Evolutionary conservation across 2,329 filamentous ascomycete genomes (phyloP).

Genomic region (Arthrinium puccinioides): DNA sequence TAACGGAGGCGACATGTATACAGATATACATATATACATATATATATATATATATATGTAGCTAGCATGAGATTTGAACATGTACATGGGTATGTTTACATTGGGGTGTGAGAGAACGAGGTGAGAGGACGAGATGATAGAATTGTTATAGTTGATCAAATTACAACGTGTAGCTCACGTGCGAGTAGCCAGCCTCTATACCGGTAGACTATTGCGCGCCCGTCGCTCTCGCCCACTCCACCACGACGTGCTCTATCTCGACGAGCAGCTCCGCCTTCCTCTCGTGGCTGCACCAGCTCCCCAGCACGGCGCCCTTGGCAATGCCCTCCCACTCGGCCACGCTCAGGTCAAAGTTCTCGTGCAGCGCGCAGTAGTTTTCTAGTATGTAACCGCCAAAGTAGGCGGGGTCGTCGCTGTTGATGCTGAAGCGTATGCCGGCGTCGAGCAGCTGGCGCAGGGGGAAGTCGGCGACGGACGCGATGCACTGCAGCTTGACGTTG

Average conservation of each 20-base stretch:
- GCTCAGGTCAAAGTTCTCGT: constrained; percentile 59
- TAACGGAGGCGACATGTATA: not conserved
- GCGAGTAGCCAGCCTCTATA: not conserved
- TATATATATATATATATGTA: not conserved
- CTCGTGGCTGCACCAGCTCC: constrained; percentile 60
- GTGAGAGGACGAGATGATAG: too few relatives aligned
- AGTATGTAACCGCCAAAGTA: constrained; percentile 56
- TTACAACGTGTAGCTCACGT: too few relatives aligned
- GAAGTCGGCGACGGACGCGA: constrained; percentile 30
- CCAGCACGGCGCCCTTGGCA: constrained; percentile 52
- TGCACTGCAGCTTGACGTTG: not conserved
- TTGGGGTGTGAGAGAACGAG: not conserved
- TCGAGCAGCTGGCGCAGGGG: not conserved
- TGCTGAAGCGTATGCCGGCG: not conserved
- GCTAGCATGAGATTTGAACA: not conserved
- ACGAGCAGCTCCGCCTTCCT: constrained; percentile 53
- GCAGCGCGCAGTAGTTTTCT: constrained; percentile 69
- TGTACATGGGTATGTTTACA: not conserved
- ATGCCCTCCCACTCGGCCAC: constrained; percentile 62
- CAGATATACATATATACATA: not conserved
- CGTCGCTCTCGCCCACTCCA: constrained; percentile 12
- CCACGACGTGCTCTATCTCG: constrained; percentile 32
- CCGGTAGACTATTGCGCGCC: not conserved
- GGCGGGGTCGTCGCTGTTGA: constrained; percentile 69
- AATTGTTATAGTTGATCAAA: too few relatives aligned